Conservation (phyloP, 1,139 yeast genomes). For the Scheffersomyces quercinus region DNA sequence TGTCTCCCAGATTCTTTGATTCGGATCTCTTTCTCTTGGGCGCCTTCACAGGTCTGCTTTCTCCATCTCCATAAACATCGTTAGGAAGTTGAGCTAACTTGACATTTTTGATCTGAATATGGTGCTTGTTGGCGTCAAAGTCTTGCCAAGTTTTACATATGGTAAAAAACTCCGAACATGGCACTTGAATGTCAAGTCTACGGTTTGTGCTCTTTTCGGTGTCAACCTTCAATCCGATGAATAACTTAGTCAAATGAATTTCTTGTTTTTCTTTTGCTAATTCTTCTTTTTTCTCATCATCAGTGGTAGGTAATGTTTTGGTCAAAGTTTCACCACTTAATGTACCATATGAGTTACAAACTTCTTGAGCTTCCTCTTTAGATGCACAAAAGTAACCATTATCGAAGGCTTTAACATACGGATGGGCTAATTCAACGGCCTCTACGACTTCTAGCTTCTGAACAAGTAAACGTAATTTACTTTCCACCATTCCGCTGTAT, state of each 20-base stretch:
- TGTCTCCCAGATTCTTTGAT: conserved; percentile 12
- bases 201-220: conserved; percentile 37
- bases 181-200: conserved; percentile 83
- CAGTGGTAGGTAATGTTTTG: conserved; percentile 9
- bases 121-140: conserved; percentile 62
- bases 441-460: conserved; percentile 75
- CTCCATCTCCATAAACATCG: conserved; percentile 82
- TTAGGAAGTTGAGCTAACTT: conserved; percentile 80
- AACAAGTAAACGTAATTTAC: conserved; percentile 77
- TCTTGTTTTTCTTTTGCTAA: conserved; percentile 29
- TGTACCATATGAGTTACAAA: conserved; percentile 58
- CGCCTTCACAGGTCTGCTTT: conserved; percentile 63
- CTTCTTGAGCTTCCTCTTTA: conserved; percentile 53
- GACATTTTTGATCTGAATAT: conserved; percentile 71
- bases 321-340: conserved; percentile 40
- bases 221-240: conserved; percentile 64
- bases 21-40: conserved; percentile 30
- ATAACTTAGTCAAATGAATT: conserved; percentile 73
- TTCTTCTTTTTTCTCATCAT: conserved; percentile 14
- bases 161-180: conserved; percentile 85
- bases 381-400: conserved; percentile 49
- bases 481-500: conserved; percentile 93
- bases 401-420: conserved; percentile 78
- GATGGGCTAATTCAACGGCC: conserved; percentile 84
- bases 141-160: conserved; percentile 73